Percentiles rank a stretch among this genome's conserved stretches.
Conservation (phyloP, 768 basidiomycete genomes). For the Kwoniella bestiolae region DNA sequence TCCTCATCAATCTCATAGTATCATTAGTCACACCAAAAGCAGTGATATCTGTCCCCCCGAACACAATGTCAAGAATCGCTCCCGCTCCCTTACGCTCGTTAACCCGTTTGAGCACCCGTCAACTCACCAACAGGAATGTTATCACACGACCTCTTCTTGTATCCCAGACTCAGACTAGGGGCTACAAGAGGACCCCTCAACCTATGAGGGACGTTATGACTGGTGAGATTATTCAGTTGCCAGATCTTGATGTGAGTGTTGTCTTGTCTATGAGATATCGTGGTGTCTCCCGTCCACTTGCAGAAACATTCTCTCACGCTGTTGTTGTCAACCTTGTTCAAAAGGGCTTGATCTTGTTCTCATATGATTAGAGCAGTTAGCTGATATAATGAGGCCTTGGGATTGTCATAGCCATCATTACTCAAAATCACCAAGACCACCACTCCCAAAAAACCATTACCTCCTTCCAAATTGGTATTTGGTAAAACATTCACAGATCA, state of each 20-base stretch:
- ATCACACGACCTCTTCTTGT: neutral
- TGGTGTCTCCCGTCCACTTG: too few relatives aligned
- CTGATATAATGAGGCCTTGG: neutral
- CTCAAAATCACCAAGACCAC: constrained; percentile 42
- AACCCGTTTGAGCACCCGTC: constrained; percentile 3
- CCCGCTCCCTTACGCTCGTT: neutral
- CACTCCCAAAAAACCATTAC: constrained; percentile 69
- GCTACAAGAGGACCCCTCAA: constrained; percentile 28
- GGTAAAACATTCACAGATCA: constrained; percentile 84
- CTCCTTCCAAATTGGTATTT: constrained; percentile 72
- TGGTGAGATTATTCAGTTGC: constrained; percentile 61
- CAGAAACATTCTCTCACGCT: neutral
- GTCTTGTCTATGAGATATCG: too few relatives aligned
- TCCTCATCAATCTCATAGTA: too few relatives aligned
- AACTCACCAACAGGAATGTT: neutral
- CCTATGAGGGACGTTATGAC: constrained; percentile 61
- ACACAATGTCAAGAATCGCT: neutral
- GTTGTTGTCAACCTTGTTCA: too few relatives aligned
- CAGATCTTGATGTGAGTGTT: constrained; percentile 65
- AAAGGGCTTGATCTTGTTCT: too few relatives aligned
- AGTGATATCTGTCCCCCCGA: too few relatives aligned
- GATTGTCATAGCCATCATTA: constrained; percentile 37
- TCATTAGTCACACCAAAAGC: too few relatives aligned
- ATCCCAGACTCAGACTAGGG: constrained; percentile 8
- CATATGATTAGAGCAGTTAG: too few relatives aligned